Conservation (phyloP, 441 rosid genomes). For the Biscutella laevigata region DNA sequence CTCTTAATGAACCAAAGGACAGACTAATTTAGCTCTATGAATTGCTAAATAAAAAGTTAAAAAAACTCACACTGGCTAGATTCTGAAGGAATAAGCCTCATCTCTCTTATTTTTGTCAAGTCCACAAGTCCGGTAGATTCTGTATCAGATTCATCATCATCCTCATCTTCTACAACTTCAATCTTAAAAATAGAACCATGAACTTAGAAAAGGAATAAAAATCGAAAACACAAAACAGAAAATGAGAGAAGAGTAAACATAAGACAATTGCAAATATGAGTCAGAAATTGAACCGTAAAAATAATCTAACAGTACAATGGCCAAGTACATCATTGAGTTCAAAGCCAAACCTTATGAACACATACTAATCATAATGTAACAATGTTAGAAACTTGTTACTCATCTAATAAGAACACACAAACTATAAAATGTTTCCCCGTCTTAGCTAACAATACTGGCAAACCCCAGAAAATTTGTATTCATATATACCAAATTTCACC, state of each 20-base stretch:
- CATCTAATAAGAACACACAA: neutral
- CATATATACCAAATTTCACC: neutral
- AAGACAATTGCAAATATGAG: no score
- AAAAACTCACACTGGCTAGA: constrained; percentile 48
- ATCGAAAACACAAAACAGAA: no score
- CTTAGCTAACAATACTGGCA: neutral
- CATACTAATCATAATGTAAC: neutral
- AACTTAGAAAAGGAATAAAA: neutral
- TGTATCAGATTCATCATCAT: constrained; percentile 50
- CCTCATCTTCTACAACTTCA: constrained; percentile 55
- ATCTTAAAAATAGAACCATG: constrained; percentile 37
- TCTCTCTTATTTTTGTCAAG: constrained; percentile 60
- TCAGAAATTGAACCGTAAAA: no score
- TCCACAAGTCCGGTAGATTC: constrained; percentile 44
- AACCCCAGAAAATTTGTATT: neutral
- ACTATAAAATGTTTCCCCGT: neutral
- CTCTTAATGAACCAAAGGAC: neutral
- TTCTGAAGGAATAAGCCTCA: constrained; percentile 92
- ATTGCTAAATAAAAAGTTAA: neutral
- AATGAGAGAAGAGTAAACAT: no score
- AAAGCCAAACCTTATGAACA: no score
- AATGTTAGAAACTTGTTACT: no score
- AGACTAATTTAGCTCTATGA: neutral
- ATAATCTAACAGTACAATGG: no score
- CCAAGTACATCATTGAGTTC: no score